Evolutionary conservation across 768 basidiomycete species (phyloP).

Genomic region (Boletus coccyginus): DNA sequence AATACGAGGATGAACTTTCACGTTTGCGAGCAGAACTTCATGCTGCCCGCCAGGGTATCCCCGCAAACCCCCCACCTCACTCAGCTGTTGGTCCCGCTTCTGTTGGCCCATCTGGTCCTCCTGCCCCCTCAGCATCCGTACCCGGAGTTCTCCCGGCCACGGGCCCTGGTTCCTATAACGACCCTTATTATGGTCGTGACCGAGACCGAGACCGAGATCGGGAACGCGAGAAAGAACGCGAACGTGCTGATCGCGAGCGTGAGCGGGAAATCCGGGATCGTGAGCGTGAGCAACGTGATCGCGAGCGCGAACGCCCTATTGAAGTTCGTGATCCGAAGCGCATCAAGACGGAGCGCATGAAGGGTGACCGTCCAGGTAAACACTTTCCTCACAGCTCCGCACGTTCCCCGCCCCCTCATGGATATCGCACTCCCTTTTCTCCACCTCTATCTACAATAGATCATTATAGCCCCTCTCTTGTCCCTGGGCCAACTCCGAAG

Average conservation of each 20-base stretch:
- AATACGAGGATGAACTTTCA: slow-evolving; percentile 82
- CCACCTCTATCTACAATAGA: slow-evolving; percentile 27
- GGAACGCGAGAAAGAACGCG: slow-evolving; percentile 41
- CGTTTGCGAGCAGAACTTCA: slow-evolving; percentile 70
- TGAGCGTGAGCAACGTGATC: slow-evolving; percentile 39
- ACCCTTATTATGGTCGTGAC: slow-evolving; percentile 39
- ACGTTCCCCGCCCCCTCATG: slow-evolving; percentile 34
- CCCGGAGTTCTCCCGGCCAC: slow-evolving; percentile 29
- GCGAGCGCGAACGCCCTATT: slow-evolving; percentile 46
- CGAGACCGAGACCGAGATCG: slow-evolving; percentile 40
- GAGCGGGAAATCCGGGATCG: slow-evolving; percentile 37
- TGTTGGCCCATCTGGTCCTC: slow-evolving; percentile 33
- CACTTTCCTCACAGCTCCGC: slow-evolving; percentile 21
- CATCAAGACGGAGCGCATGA: slow-evolving; percentile 52
- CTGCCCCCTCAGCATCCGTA: slow-evolving; percentile 30
- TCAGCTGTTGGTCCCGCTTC: slow-evolving; percentile 33
- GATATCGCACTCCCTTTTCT: slow-evolving; percentile 24
- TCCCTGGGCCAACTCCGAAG: slow-evolving; percentile 41
- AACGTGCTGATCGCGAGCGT: slow-evolving; percentile 37
- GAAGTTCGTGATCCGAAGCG: slow-evolving; percentile 58
- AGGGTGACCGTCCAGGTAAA: slow-evolving; percentile 44
- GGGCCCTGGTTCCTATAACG: slow-evolving; percentile 34
- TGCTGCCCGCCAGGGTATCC: slow-evolving; percentile 41
- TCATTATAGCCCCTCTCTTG: slow-evolving; percentile 36
- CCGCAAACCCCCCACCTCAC: slow-evolving; percentile 36